Conservation (phyloP, 352 stramenopile species). For the Phytophthora pluvialis region DNA sequence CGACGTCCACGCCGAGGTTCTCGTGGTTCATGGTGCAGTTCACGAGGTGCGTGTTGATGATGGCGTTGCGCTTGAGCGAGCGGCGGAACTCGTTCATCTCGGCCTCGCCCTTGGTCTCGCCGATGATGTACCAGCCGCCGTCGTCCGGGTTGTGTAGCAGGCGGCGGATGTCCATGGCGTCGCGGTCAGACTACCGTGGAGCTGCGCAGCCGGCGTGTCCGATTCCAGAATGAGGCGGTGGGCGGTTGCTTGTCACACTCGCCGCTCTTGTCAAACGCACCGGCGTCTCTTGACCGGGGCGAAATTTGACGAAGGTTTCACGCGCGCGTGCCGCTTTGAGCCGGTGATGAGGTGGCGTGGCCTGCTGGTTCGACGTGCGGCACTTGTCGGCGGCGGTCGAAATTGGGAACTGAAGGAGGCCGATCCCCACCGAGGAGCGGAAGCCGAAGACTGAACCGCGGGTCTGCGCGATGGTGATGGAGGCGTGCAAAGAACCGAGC, state of each 20-base stretch:
- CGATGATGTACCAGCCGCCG: conserved; percentile 80
- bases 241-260: conserved; percentile 45
- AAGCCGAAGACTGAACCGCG: conserved; percentile 25
- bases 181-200: neutral
- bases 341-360: conserved; percentile 28
- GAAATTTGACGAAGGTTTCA: conserved; percentile 41
- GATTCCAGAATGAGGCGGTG: conserved; percentile 32
- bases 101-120: conserved; percentile 70
- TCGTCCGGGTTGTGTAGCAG: conserved; percentile 82
- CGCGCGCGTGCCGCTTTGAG: conserved; percentile 12
- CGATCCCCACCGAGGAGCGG: conserved; percentile 25
- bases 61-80: conserved; percentile 83
- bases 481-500: conserved; percentile 34
- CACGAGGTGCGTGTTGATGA: conserved; percentile 86
- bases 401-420: conserved; percentile 28
- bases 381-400: conserved; percentile 9
- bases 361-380: conserved; percentile 6
- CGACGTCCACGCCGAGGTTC: conserved; percentile 42
- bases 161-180: conserved; percentile 72
- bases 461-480: conserved; percentile 25
- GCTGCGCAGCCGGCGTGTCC: conserved; percentile 13
- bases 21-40: conserved; percentile 87
- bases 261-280: conserved; percentile 35
- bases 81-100: conserved; percentile 81
- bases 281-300: conserved; percentile 33